A percentile compares a stretch with the other conserved stretches of the same genome.
Evolutionary conservation across 225 moss, liverwort and hornwort genomes (phyloP).

Genomic region (Thuidium tamariscinum): DNA sequence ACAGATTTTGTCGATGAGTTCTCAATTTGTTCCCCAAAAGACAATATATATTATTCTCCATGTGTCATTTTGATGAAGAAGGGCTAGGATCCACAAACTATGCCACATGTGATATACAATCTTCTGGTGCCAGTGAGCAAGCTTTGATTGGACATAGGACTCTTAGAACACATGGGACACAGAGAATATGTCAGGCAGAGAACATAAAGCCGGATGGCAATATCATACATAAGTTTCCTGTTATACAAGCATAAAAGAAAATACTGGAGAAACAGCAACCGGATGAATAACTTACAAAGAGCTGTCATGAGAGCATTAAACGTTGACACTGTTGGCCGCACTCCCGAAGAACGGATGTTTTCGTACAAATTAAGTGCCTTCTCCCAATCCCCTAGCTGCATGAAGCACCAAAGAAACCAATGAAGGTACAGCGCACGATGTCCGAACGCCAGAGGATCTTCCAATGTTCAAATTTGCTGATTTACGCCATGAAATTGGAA

Average conservation of each 20-base stretch:
- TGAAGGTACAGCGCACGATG: background rate
- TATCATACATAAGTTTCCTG: no score
- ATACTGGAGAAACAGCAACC: background rate
- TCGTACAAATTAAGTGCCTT: slow-evolving; percentile 61
- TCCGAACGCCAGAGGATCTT: background rate
- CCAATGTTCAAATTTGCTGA: background rate
- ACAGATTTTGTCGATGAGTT: background rate
- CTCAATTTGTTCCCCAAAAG: background rate
- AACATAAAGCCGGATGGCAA: background rate
- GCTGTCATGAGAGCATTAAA: slow-evolving; percentile 91
- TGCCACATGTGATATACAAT: background rate
- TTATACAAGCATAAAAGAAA: background rate
- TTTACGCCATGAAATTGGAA: background rate
- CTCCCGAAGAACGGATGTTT: slow-evolving; percentile 25
- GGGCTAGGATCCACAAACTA: background rate
- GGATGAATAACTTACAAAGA: slow-evolving; percentile 56
- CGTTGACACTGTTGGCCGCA: slow-evolving; percentile 66
- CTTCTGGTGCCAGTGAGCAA: background rate
- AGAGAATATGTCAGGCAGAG: background rate
- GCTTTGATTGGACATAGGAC: background rate
- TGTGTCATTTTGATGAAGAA: background rate
- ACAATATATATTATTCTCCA: background rate
- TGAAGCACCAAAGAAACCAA: background rate
- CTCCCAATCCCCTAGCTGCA: slow-evolving; percentile 80
- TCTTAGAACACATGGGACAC: background rate